Base-by-base conservation (phyloP, 1,139 yeast genomes). In the Pichia sp. region DNA sequence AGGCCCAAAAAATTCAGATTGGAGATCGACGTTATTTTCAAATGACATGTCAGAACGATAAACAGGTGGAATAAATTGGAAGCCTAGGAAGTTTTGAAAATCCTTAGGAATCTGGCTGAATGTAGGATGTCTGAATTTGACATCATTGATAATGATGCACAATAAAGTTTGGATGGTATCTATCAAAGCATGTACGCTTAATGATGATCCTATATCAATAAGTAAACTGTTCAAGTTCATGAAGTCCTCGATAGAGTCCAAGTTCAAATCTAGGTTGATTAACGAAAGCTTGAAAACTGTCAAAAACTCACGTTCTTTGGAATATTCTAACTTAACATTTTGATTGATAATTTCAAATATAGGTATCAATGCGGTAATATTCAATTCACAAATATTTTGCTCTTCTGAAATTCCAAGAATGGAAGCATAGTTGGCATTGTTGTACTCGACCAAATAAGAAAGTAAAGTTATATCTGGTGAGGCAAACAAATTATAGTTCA, bases 281-380 rank as follows among this genome's bases (percentile, higher is more conserved):
- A 68, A 57, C 20, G 65, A 64, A n/a, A 67, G 58, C 44, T 69
- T 68, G 12, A 73, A 48, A n/a, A 68, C 58, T 7, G 67, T 65
- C 12, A 68, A 55, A 20, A 72, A 60, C 29, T 63, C 63, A 8
- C 64, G 61, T 52, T 73, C 73, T 10, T 67, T 60, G 1, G 60
- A 20, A 29, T 67, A 66, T 51, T 72, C 65, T 7, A 72, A 51
- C 42, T 71, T 53, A 60, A 73, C 55, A 49, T 66, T 67, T 43
- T 74, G 77, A 57, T 74, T 76, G 40, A 73, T 61, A 1, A 73
- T 42, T 55, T 75, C 77, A 69, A 73, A 72, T 6, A 55, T 45
- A 50, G 60, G 62, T 54, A 46, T 34, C 4, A 59, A 34, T 1
- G 61, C 54, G 6, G 51, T 33, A 10, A 49, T 48, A 17, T 34